Evolutionary conservation across 2,329 filamentous ascomycete species (phyloP).

Genomic region (Aureobasidium sp.): DNA sequence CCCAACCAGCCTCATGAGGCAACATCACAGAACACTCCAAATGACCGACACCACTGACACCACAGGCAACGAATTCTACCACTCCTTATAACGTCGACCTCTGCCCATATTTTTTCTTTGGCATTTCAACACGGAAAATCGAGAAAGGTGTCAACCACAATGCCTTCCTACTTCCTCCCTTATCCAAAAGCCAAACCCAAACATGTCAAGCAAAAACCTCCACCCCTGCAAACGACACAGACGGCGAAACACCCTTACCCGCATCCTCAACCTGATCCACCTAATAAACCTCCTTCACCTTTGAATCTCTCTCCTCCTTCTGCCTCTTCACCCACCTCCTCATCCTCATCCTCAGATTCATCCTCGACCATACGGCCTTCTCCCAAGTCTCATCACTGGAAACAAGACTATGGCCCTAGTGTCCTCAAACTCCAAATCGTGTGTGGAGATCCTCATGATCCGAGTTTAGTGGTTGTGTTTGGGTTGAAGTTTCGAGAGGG

Average conservation of each 20-base stretch:
- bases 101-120: no score
- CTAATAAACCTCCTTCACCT: neutral
- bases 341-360: neutral
- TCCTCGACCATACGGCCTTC: neutral
- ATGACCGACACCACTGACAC: no score
- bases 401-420: conserved; percentile 12
- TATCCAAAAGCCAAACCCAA: neutral
- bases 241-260: neutral
- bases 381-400: conserved; percentile 7
- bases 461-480: conserved; percentile 12
- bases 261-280: neutral
- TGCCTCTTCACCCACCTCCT: neutral
- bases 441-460: conserved; percentile 10
- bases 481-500: conserved; percentile 6
- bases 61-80: no score
- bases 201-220: neutral
- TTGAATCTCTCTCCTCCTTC: neutral
- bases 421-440: conserved; percentile 9
- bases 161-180: neutral
- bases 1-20: neutral
- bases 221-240: neutral
- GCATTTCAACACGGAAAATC: no score
- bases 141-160: no score
- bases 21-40: neutral
- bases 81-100: no score